phyloP scores from a whole-genome alignment of 805 yeast species.

The Saturnispora quitensis region DNA sequence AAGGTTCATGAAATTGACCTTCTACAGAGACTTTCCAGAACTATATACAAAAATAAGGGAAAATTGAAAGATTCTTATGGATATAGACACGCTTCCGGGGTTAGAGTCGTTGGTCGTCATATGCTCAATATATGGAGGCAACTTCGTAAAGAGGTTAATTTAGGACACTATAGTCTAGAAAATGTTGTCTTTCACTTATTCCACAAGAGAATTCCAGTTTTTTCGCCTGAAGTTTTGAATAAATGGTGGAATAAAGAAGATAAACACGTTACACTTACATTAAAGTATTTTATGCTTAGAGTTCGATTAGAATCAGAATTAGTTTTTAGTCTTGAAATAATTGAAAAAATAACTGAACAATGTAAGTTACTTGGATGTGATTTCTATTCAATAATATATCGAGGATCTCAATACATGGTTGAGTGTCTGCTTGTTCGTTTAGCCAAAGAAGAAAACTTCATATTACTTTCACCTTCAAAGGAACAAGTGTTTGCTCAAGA shows the following conservation, averaged over 20 bases:
- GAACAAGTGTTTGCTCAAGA: slow-evolving; percentile 74
- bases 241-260: slow-evolving; percentile 30
- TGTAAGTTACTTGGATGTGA: slow-evolving; percentile 85
- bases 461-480: slow-evolving; percentile 72
- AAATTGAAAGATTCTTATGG: slow-evolving; percentile 73
- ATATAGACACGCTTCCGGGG: slow-evolving; percentile 62
- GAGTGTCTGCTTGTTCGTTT: slow-evolving; percentile 75
- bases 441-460: slow-evolving; percentile 64
- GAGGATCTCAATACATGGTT: slow-evolving; percentile 93
- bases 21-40: slow-evolving; percentile 53
- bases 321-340: slow-evolving; percentile 52
- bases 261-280: slow-evolving; percentile 27
- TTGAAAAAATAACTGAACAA: slow-evolving; percentile 68
- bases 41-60: slow-evolving; percentile 36
- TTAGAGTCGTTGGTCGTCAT: slow-evolving; percentile 71
- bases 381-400: slow-evolving; percentile 71
- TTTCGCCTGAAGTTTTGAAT: slow-evolving; percentile 39
- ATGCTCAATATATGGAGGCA: slow-evolving; percentile 79
- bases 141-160: slow-evolving; percentile 49
- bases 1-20: slow-evolving; percentile 41
- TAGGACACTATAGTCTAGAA: slow-evolving; percentile 67
- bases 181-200: slow-evolving; percentile 61
- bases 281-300: slow-evolving; percentile 39
- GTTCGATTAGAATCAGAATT: slow-evolving; percentile 37
- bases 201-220: slow-evolving; percentile 61